Evolutionary conservation across 345 rosid species (phyloP).

Genomic region (Rhizophora apiculata): DNA sequence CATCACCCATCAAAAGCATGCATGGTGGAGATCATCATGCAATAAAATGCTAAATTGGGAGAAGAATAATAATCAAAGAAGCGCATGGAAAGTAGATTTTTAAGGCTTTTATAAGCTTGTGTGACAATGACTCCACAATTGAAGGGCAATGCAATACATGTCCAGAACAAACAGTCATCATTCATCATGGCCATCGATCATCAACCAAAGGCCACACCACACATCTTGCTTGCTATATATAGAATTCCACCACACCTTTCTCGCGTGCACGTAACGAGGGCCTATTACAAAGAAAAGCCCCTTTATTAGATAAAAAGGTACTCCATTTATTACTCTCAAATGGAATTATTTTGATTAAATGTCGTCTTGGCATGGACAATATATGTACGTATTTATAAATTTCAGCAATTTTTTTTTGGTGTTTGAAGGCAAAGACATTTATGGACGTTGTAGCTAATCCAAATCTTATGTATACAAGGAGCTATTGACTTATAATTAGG

Average conservation of each 20-base stretch:
- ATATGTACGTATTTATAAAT: not conserved
- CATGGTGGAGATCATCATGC: too few relatives aligned
- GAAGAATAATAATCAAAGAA: not conserved
- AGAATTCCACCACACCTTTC: conserved; percentile 17
- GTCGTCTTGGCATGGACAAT: too few relatives aligned
- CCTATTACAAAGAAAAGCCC: not conserved
- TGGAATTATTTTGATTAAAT: not conserved
- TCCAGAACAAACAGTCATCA: conserved; percentile 26
- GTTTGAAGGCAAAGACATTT: too few relatives aligned
- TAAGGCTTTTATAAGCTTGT: not conserved
- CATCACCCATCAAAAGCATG: too few relatives aligned
- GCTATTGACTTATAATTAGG: too few relatives aligned
- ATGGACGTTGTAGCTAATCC: too few relatives aligned
- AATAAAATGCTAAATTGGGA: not conserved
- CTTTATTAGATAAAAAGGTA: not conserved
- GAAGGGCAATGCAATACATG: conserved; percentile 5
- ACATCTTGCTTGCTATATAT: conserved; percentile 3
- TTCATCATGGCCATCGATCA: conserved; percentile 13
- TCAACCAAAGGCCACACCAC: conserved; percentile 9
- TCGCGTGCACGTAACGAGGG: conserved; percentile 37
- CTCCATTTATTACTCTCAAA: not conserved
- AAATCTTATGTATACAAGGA: too few relatives aligned
- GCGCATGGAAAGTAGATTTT: not conserved
- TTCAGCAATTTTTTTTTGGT: not conserved
- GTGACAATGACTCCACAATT: too few relatives aligned